Conservation (phyloP, 768 basidiomycete species). For the Mycena maculata region DNA sequence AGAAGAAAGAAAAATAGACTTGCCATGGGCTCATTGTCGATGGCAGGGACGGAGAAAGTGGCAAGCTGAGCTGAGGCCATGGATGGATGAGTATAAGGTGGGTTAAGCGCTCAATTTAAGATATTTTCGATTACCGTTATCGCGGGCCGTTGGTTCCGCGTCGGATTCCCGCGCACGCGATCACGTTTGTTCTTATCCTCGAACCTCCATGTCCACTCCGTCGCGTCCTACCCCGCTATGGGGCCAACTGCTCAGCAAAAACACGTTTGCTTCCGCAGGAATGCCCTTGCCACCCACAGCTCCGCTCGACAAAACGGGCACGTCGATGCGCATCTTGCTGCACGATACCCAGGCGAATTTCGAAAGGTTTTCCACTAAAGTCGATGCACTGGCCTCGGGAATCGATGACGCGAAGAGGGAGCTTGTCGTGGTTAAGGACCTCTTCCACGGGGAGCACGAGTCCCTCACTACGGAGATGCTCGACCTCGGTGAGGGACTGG, state of each 20-base stretch:
- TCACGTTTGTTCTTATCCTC: background rate
- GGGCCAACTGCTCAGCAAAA: conserved; percentile 67
- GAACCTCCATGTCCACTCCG: conserved; percentile 14
- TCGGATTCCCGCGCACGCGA: background rate
- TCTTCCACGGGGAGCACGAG: conserved; percentile 73
- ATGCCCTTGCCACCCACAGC: conserved; percentile 53
- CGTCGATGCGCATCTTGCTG: conserved; percentile 77
- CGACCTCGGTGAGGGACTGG: conserved; percentile 60
- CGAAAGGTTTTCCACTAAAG: conserved; percentile 71
- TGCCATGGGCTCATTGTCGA: conserved; percentile 97
- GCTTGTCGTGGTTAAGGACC: conserved; percentile 61
- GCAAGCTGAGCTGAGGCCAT: conserved; percentile 85
- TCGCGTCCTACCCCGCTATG: conserved; percentile 56
- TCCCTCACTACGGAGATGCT: conserved; percentile 64
- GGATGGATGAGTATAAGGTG: conserved; percentile 37
- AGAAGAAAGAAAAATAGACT: conserved; percentile 34
- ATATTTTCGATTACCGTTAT: conserved; percentile 13
- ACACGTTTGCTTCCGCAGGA: conserved; percentile 41
- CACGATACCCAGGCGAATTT: conserved; percentile 80
- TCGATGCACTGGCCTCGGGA: conserved; percentile 61
- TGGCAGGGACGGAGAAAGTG: conserved; percentile 83
- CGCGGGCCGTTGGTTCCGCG: background rate
- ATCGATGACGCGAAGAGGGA: conserved; percentile 66
- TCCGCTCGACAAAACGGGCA: conserved; percentile 73
- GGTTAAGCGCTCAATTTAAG: background rate